Evolutionary conservation across 768 basidiomycete species (phyloP), one percentile per base, ranked within the genome.

Genomic region (Psilocybe sp.): DNA sequence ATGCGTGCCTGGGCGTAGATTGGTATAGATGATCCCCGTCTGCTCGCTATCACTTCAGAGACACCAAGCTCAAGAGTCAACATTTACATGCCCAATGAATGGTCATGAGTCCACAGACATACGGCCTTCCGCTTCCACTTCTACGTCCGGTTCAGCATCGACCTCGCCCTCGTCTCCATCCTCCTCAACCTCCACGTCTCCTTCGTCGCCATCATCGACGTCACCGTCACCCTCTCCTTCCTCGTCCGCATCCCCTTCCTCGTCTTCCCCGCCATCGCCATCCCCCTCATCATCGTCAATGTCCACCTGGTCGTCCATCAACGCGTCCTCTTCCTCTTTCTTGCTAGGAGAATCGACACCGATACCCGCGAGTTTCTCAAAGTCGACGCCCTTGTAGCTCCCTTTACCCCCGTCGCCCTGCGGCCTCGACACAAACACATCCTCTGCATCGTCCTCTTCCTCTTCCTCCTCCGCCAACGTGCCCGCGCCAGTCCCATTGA

Each of bases 381-480:
- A 28, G 23, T 28, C 7, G 23, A 46, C 41, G 39, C 38, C 39
- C 41, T 14, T 44, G 35, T 31, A 35, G 39, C 41, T 55, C 50
- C 47, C 23, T 7, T 28, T 28, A 28, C 52, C 23, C 39, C 44
- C 48, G n/a, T 50, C 52, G 12, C 56, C 56, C 39, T 54, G 37
- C 19, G 51, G 35, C 28, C 52, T 45, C 10, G 49, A 28, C 16
- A 45, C 23, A 28, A 28, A 40, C 44, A 40, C 51, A 19, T 58
- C 52, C 13, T 55, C 54, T 18, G 33, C 49, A 5, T 40, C 51
- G 47, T 60, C 58, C 12, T 59, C 57, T 12, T 46, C 51, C 23
- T 61, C 66, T 2, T 60, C 58, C 16, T 68, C 58, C 16, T 68
- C 67, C 19, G 74, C 73, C 74, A 69, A 72, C 20, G 55, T 60